These are phyloP conservation scores for Porphyrellus cyaneotinctus DNA, from an alignment of 768 basidiomycete genomes.

Conservation along the genomic window DNA sequence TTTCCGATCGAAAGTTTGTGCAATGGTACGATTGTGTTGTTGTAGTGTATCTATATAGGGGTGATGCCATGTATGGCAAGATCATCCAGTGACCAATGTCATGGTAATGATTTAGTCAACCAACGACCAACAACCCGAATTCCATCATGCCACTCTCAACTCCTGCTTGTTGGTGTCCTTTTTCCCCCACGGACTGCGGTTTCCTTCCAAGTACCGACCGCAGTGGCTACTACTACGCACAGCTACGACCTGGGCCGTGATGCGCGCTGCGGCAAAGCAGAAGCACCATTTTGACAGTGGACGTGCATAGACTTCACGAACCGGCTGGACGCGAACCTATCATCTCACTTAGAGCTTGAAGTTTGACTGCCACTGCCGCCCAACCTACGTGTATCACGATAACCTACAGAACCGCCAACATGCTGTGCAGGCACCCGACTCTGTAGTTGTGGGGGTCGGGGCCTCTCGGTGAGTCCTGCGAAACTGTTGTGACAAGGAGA, in stretches of 20 bases:
- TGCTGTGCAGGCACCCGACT: constrained; percentile 9
- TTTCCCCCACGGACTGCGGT: neutral
- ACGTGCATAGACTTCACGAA: neutral
- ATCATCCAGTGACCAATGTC: no score
- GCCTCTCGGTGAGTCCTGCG: neutral
- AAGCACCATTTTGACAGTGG: neutral
- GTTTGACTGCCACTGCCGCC: neutral
- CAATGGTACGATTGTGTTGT: neutral
- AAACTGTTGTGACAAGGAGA: neutral
- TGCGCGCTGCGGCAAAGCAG: neutral
- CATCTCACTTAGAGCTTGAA: neutral
- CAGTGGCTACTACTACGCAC: constrained; percentile 4
- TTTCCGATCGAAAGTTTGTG: neutral
- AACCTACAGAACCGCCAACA: neutral
- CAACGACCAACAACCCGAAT: no score
- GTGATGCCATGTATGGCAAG: constrained; percentile 13
- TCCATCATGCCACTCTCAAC: no score
- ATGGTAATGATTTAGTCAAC: no score
- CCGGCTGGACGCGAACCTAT: neutral
- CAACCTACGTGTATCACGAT: neutral
- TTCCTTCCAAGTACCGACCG: neutral
- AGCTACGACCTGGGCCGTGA: constrained; percentile 1
- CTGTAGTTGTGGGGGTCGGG: neutral
- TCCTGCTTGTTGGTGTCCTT: neutral
- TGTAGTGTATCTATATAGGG: constrained; percentile 9